Base-by-base conservation (phyloP, 495 filamentous ascomycete species). In the Chaetomium tenue region DNA sequence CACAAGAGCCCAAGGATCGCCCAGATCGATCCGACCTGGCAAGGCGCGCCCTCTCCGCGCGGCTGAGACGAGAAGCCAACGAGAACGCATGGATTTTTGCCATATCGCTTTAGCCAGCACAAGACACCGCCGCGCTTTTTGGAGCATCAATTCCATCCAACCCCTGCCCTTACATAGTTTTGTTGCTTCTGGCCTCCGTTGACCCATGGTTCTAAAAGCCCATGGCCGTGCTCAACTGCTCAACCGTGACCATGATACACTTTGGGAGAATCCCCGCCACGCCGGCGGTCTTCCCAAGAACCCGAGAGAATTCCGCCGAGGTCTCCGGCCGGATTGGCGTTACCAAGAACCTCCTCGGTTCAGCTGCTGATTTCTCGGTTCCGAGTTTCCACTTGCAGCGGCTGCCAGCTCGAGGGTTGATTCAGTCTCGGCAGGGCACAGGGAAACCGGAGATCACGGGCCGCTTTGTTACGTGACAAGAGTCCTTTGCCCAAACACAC, bases 331-430 rank as follows among this genome's bases (percentile, higher is more conserved):
- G 46, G 7, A 28, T 42, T 5, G 30, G 46, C 33, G 47, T 2
- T n/a, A 12, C 39, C 13, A 7, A 39, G 7, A 26, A 8, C 5
- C 5, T 9, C 15, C 18, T 60, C 58, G n/a, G 30, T 23, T 53
- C 59, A 61, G 59, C 59, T 22, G 59, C 59, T 53, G 59, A 40
- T n/a, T 52, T 22, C 59, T 61, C 59, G 59, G 59, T 61, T 61
- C 59, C 59, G 48, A 61, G 7, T 42, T 53, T 26, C 20, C 22
- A n/a, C 28, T 20, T 52, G 33, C 47, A 28, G 37, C 33, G 47
- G 20, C 39, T 52, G 47, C 44, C 46, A 37, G 44, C 44, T 22
- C n/a, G 9, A 26, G 18, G 42, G 12, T n/a, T 46, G 30, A 20
- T 28, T 20, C 11, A 28, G 59, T 61, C 48, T 61, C 59, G 59